Conservation (phyloP, 148 eudicot species). For the Cornus kousa region DNA sequence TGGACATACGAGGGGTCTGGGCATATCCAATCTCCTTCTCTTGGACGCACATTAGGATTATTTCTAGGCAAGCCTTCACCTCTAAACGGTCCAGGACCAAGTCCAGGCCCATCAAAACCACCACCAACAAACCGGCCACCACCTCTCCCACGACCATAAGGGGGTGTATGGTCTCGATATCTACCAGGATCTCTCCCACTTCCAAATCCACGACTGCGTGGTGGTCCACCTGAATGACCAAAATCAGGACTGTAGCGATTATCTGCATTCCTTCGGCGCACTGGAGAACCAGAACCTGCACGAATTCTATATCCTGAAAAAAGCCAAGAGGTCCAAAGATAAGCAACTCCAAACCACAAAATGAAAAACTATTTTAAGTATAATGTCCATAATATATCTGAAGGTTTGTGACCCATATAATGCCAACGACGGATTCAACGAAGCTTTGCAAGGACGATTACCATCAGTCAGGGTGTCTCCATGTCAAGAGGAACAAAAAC, state of each 20-base stretch:
- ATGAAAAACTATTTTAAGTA: constrained; percentile 9
- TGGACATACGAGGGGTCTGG: constrained; percentile 72
- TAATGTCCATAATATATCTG: constrained; percentile 23
- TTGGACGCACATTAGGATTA: constrained; percentile 81
- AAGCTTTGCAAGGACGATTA: constrained; percentile 16
- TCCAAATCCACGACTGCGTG: constrained; percentile 66
- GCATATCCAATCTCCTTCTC: constrained; percentile 97
- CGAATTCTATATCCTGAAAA: constrained; percentile 86
- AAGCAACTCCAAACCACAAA: constrained; percentile 23
- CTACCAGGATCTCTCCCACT: constrained; percentile 70
- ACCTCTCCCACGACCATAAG: constrained; percentile 71
- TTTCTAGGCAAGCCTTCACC: constrained; percentile 56
- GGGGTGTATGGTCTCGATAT: constrained; percentile 70
- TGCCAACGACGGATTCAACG: constrained; percentile 21
- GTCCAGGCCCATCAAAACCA: constrained; percentile 58
- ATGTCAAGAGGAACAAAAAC: constrained; percentile 9
- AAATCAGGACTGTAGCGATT: constrained; percentile 70
- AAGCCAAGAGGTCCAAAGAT: constrained; percentile 42
- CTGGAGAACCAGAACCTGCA: constrained; percentile 84
- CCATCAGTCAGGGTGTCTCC: constrained; percentile 21
- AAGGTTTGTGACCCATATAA: constrained; percentile 20
- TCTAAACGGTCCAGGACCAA: constrained; percentile 54
- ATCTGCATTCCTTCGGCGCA: constrained; percentile 66
- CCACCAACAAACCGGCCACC: constrained; percentile 60
- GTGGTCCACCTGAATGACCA: constrained; percentile 53